phyloP scores from a whole-genome alignment of 352 stramenopile species.

The Peronospora farinosa region DNA sequence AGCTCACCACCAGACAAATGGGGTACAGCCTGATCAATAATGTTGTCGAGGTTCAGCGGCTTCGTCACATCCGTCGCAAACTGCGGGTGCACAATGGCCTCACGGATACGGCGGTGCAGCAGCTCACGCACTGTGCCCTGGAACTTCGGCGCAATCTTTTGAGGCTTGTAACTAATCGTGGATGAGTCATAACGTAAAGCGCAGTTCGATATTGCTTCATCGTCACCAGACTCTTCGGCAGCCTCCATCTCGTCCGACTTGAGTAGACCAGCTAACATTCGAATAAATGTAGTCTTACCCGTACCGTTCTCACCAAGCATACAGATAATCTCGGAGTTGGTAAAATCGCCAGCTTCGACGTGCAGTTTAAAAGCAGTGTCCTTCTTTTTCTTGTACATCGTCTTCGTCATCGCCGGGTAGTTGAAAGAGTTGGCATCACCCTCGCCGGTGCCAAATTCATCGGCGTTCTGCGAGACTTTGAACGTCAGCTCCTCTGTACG shows the following conservation, averaged over 20 bases:
- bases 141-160: conserved; percentile 96
- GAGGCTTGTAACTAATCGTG: conserved; percentile 96
- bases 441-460: conserved; percentile 83
- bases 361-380: conserved; percentile 95
- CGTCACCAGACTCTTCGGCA: conserved; percentile 60
- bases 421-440: conserved; percentile 88
- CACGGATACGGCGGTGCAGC: conserved; percentile 96
- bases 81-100: conserved; percentile 97
- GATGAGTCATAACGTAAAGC: conserved; percentile 78
- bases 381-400: conserved; percentile 91
- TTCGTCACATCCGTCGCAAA: conserved; percentile 99
- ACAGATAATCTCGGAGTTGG: conserved; percentile 98
- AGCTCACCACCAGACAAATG: conserved; percentile 98
- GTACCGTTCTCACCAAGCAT: conserved; percentile 99
- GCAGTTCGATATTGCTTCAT: conserved; percentile 69
- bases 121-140: conserved; percentile 95
- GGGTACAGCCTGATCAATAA: conserved; percentile 98
- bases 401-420: conserved; percentile 99
- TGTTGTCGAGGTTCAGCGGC: conserved; percentile 95
- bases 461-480: conserved; percentile 94
- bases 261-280: conserved; percentile 97
- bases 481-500: conserved; percentile 97
- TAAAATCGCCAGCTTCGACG: conserved; percentile 96
- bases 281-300: conserved; percentile 99
- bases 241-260: conserved; percentile 96